Conservation (phyloP, 2,329 filamentous ascomycete species). For the Dothideomycetes sp. region DNA sequence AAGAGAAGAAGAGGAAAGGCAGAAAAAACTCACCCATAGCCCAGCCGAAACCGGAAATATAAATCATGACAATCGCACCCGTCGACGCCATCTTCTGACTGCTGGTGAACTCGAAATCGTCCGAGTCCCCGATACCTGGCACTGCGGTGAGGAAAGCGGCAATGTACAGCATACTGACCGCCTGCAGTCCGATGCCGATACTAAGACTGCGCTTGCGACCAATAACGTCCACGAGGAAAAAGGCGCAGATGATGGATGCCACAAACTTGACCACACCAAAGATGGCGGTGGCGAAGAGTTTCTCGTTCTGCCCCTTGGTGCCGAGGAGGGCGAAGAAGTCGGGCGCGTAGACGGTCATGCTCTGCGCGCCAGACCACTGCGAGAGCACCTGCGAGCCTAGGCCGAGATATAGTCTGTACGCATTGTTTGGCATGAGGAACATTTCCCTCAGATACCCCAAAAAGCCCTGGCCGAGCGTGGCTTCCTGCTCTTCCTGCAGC, state of each 20-base stretch:
- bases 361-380: slow-evolving; percentile 61
- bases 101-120: slow-evolving; percentile 31
- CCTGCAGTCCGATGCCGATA: slow-evolving; percentile 37
- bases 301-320: slow-evolving; percentile 53
- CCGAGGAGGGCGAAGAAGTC: slow-evolving; percentile 63
- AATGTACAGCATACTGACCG: slow-evolving; percentile 39
- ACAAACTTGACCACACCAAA: slow-evolving; percentile 65
- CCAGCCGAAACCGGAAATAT: slow-evolving; percentile 58
- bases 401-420: slow-evolving; percentile 59
- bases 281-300: slow-evolving; percentile 59
- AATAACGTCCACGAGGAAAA: slow-evolving; percentile 68
- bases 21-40: slow-evolving; percentile 38
- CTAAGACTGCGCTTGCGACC: slow-evolving; percentile 51
- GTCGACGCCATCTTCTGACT: slow-evolving; percentile 49
- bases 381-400: slow-evolving; percentile 56
- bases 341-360: slow-evolving; percentile 62
- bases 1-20: no score
- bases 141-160: slow-evolving; percentile 41
- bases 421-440: slow-evolving; percentile 54
- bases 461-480: slow-evolving; percentile 51
- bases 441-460: slow-evolving; percentile 56
- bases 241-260: slow-evolving; percentile 54
- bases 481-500: slow-evolving; percentile 59
- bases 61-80: slow-evolving; percentile 45
- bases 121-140: slow-evolving; percentile 41